Evolutionary conservation across 257 asterid species (phyloP), one percentile per base, ranked within the genome.

Genomic region (Nemophila menziesii): DNA sequence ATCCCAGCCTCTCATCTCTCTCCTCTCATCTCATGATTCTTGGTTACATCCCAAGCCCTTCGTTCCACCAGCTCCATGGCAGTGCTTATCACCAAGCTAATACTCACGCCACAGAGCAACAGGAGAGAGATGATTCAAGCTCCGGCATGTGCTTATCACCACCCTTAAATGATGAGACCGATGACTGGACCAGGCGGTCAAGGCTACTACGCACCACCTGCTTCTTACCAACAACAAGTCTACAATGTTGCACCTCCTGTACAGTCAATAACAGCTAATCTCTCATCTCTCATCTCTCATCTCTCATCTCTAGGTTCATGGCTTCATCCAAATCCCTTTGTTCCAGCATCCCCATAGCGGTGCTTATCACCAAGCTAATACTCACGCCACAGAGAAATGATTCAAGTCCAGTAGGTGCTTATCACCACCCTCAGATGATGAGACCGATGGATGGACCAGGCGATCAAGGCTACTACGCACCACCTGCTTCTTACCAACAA

Each of bases 201-300:
- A 46, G 96, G 90, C 0, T 86, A 67, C 69, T 86, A 86, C 71
- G 38, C 94, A 0, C 74, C 78, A 3, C 66, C 78, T 44, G 94
- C 81, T 1, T 57, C 59, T 1, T 82, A 76, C 66, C 64, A 78
- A 3, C 95, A 72, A 34, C 81, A 55, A 57, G 49, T 42, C 6
- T 57, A 57, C 61, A 64, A 52, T 39, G 52, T 27, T n/a, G 53
- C 53, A 0, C 44, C 65, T 9, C 55, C 50, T 8, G 64, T 51
- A 3, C 66, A 55, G 3, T 54, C 83, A 12, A 44, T 54, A 42
- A 68, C 69, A 13, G 65, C 73, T 8, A n/a, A n/a, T n/a, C n/a
- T n/a, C n/a, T n/a, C n/a, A n/a, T n/a, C n/a, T n/a, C n/a, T n/a
- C n/a, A n/a, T n/a, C n/a, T n/a, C n/a, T n/a, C n/a, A n/a, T n/a